Evolutionary conservation across 306 rosid species (phyloP).

Genomic region (Malus orientalis): DNA sequence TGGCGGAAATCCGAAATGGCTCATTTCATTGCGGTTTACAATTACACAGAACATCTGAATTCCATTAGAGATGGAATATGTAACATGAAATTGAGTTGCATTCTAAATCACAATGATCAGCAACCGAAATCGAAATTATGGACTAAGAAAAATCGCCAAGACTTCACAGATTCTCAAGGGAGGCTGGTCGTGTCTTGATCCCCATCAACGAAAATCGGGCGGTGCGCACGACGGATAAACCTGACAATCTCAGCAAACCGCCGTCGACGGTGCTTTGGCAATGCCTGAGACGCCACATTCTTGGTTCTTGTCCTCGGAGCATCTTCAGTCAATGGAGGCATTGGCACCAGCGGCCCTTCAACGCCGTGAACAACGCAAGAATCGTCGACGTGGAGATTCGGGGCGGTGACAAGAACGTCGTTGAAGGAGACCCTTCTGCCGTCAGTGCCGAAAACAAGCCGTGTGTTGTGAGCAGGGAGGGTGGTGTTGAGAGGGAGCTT

Average conservation of each 20-base stretch:
- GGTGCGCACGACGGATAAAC: slow-evolving; percentile 3
- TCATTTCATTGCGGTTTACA: neutral
- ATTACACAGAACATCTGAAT: neutral
- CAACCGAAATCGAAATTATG: neutral
- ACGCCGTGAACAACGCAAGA: slow-evolving; percentile 14
- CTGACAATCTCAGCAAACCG: neutral
- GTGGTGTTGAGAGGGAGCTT: neutral
- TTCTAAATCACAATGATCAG: neutral
- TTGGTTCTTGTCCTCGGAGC: neutral
- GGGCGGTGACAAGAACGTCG: neutral
- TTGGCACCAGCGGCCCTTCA: slow-evolving; percentile 1
- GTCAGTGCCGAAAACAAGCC: neutral
- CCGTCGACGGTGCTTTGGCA: neutral
- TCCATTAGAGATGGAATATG: neutral
- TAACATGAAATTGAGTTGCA: neutral
- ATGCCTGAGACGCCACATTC: neutral
- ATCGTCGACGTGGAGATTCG: slow-evolving; percentile 5
- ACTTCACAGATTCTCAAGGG: neutral
- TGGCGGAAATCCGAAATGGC: neutral
- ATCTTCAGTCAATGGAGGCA: neutral
- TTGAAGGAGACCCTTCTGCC: neutral
- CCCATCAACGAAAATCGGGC: neutral
- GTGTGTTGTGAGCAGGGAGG: slow-evolving; percentile 2
- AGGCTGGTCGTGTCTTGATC: neutral
- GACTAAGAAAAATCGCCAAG: neutral